phyloP scores from a whole-genome alignment of 1,284 basidiomycete genomes.

The Puccinia coronata region DNA sequence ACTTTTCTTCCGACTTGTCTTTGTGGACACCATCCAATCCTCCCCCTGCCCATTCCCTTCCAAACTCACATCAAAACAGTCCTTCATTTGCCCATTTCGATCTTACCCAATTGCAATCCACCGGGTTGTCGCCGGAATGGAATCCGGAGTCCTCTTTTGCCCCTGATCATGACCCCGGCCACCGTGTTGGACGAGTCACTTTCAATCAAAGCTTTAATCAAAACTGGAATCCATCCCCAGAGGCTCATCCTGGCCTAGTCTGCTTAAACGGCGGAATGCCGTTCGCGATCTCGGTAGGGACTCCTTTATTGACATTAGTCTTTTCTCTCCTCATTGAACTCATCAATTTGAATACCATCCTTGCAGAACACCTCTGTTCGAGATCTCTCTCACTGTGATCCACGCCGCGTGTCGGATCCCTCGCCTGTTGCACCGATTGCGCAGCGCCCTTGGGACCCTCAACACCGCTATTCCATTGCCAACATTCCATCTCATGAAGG shows the following conservation, averaged over 20 bases:
- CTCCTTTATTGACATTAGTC: background rate
- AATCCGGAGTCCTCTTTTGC: background rate
- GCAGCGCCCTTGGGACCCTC: constrained; percentile 41
- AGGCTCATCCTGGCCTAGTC: background rate
- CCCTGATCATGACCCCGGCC: background rate
- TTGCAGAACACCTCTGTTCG: constrained; percentile 1
- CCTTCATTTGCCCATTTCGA: background rate
- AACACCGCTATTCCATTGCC: constrained; percentile 28
- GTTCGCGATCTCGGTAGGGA: background rate
- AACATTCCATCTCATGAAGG: constrained; percentile 6
- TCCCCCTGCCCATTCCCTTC: background rate
- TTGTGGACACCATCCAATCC: background rate
- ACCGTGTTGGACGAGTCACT: background rate
- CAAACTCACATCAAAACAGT: background rate
- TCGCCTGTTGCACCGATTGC: constrained; percentile 40
- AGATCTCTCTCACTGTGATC: background rate
- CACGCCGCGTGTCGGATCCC: constrained; percentile 40
- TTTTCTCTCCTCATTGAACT: too few relatives aligned
- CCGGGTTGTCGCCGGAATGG: background rate
- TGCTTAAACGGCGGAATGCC: background rate
- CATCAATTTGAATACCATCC: too few relatives aligned
- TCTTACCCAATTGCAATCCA: background rate
- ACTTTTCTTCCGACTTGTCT: background rate
- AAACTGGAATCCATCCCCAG: background rate
- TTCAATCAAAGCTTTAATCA: background rate